Evolutionary conservation across 768 basidiomycete species (phyloP), one percentile per base, ranked within the genome.

Genomic region (Xerocomus potaroensis): DNA sequence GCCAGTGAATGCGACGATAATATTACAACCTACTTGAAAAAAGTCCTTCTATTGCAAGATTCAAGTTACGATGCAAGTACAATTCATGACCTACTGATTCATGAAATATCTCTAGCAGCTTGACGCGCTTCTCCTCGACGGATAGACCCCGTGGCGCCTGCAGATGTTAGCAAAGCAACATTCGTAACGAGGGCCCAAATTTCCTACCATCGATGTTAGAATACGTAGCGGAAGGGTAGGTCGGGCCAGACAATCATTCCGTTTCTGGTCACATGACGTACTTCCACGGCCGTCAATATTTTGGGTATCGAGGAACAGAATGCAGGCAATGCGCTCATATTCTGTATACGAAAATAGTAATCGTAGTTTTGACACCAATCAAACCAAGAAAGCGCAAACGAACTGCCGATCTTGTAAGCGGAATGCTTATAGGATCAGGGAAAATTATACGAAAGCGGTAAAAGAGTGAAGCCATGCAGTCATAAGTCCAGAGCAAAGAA

Each of bases 101-200:
- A 58, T 93, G 91, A 59, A 97, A 95, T 54, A 97, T 90, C 68
- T 94, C 93, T 16, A 95, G 67, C 45, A 97, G 66, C 63, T 87
- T 91, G 49, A 83, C 74, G 59, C 88, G 84, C 69, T 97, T 96
- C 66, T 96, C 93, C 58, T 94, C 91, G 6, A 76, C 79, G 19
- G 90, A 92, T 29, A 97, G 73, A 57, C 93, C 92, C 69, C 88
- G 76, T 26, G 86, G 84, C 45, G 86, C 84, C 86, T 84, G 35
- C 19, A 32, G 32, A 35, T n/a, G 27, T 62, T 8, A 42, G 41
- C 14, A 36, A 18, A 42, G 41, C 14, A 36, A 18, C 12, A 9
- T 30, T 24, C 30, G 14, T n/a, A 16, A 34, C 8, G 16, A 32
- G 15, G 10, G n/a, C n/a, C 19, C 15, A 10, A n/a, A 40, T 41